These are phyloP conservation scores for Pestalotiopsis sp. DNA, from an alignment of 2,329 filamentous ascomycete genomes.

Conservation along the genomic window DNA sequence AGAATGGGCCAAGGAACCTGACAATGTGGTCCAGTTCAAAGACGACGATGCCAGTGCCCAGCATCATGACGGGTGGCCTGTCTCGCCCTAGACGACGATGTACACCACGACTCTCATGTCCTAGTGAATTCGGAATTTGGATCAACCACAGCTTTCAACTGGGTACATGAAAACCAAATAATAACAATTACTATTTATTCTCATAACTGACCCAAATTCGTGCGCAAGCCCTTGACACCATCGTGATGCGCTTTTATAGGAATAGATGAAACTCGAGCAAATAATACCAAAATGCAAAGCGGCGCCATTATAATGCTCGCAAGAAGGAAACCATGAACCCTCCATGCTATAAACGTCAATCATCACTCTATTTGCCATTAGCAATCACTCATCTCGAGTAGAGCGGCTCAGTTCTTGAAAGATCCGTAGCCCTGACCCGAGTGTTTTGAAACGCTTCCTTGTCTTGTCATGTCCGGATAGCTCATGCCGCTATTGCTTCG, in stretches of 20 bases:
- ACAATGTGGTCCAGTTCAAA: too few relatives aligned
- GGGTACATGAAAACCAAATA: too few relatives aligned
- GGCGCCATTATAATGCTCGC: not conserved
- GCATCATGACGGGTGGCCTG: too few relatives aligned
- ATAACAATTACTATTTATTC: too few relatives aligned
- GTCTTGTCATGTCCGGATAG: constrained; percentile 2
- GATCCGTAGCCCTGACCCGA: not conserved
- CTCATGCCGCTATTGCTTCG: constrained; percentile 8
- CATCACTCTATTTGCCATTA: not conserved
- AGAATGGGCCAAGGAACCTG: too few relatives aligned
- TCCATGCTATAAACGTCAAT: not conserved
- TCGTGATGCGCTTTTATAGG: not conserved
- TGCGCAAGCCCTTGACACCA: not conserved
- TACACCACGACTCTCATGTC: too few relatives aligned
- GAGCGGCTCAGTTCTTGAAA: not conserved
- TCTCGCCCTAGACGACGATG: too few relatives aligned
- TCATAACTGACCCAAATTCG: not conserved
- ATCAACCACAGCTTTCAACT: too few relatives aligned
- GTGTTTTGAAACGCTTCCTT: not conserved
- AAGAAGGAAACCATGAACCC: not conserved
- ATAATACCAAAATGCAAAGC: not conserved
- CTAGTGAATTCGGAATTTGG: too few relatives aligned
- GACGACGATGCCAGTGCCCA: too few relatives aligned
- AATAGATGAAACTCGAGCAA: not conserved
- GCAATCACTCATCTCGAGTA: not conserved